These are phyloP conservation scores for Xylaria castorea DNA, from an alignment of 495 filamentous ascomycete genomes.

Conservation along the genomic window DNA sequence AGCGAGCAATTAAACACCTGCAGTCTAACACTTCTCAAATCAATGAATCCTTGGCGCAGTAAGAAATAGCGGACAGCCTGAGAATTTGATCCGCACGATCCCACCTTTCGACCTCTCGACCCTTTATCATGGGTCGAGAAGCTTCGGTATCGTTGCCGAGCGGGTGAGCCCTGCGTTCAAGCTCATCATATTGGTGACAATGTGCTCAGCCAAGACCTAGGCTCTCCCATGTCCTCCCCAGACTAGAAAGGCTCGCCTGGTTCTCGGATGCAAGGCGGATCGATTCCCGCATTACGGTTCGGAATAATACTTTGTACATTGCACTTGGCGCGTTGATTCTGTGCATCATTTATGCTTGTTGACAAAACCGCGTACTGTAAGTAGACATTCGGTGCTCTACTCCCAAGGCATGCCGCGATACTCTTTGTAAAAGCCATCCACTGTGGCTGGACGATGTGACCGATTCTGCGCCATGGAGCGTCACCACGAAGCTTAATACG, in stretches of 20 bases:
- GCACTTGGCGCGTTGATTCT: not conserved
- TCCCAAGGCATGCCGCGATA: not conserved
- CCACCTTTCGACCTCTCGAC: constrained; percentile 4
- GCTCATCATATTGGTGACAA: constrained; percentile 4
- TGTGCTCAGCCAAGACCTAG: constrained; percentile 1
- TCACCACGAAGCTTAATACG: constrained; percentile 1
- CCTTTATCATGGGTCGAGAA: constrained; percentile 12
- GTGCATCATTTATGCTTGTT: not conserved
- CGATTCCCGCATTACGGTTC: not conserved
- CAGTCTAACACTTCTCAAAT: constrained; percentile 20
- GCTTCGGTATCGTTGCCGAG: constrained; percentile 15
- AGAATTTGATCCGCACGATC: constrained; percentile 9
- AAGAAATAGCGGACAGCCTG: not conserved
- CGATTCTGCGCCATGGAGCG: constrained; percentile 2
- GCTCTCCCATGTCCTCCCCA: constrained; percentile 1
- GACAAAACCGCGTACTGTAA: not conserved
- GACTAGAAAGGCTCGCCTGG: constrained; percentile 9
- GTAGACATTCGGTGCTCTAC: not conserved
- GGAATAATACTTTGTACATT: not conserved
- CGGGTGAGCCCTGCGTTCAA: not conserved
- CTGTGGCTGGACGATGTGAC: not conserved
- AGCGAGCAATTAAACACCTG: constrained; percentile 20
- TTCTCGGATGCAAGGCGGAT: constrained; percentile 20
- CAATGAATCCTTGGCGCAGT: constrained; percentile 22
- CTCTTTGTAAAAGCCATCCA: constrained; percentile 10